Base-by-base conservation (phyloP, 164 flowering plant genomes). In the Houttuynia cordata region DNA sequence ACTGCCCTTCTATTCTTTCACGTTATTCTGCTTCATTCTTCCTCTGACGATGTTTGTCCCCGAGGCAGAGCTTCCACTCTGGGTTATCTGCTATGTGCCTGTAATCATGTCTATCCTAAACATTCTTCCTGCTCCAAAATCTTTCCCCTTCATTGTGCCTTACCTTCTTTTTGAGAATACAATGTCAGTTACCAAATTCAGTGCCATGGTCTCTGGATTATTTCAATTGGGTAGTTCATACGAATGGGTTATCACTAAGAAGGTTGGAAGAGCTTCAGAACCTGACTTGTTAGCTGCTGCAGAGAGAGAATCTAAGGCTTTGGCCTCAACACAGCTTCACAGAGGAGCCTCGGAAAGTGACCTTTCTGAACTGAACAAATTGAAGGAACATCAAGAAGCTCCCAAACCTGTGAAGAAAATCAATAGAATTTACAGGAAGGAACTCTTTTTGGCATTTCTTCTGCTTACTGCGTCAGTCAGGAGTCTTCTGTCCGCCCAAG, bases 21-120 rank as follows among this genome's bases (percentile, higher is more conserved):
- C 96, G 17, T 84, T 92, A 19, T 92, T 92, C 74, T 92, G 98
- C 74, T 79, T 92, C 56, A 89, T 92, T 66, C 91, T 92, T 15
- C 98, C 98, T 0, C 86, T 87, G 81, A 92, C 98, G 20, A 92
- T 92, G 98, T 92, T 92, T 62, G 65, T 92, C 4, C 98, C 98
- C 0, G 98, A 92, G 75, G 98, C 98, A 4, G 80, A 81, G 76
- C 89, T 92, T 17, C 96, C 98, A 0, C 61, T 87, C 1, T 92
- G 97, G 98, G 97, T 92, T 12, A 92, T 92, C 20, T 89, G 97
- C 65, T 89, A 89, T 70, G 75, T 92, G 37, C 98, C 98, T 0
- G 98, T 88, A 15, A 78, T 86, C 63, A 87, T 92, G 94, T 87
- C 98, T 3, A 80, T 92, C 60, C 97, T 93, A 70, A 92, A 92